These are phyloP conservation scores for Xylariaceae sp. DNA, from an alignment of 2,329 filamentous ascomycete genomes.

Conservation along the genomic window DNA sequence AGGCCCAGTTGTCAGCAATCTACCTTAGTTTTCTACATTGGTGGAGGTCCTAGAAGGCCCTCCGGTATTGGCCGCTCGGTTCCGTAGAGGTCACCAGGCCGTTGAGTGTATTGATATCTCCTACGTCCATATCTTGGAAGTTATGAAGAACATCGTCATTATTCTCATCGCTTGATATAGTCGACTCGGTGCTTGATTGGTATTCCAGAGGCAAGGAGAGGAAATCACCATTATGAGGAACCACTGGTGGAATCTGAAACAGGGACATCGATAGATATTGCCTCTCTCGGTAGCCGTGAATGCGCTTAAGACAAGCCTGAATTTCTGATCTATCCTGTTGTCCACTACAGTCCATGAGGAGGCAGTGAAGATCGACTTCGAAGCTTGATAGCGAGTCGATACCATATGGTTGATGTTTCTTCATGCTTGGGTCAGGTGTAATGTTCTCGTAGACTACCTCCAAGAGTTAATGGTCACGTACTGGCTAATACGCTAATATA, in stretches of 20 bases:
- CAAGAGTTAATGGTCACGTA: neutral
- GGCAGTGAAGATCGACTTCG: neutral
- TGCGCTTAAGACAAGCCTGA: neutral
- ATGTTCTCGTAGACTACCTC: neutral
- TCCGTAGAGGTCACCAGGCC: neutral
- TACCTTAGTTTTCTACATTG: constrained; percentile 5
- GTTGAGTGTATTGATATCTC: neutral
- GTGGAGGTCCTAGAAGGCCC: neutral
- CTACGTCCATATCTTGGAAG: neutral
- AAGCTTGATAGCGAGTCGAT: neutral
- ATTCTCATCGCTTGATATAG: neutral
- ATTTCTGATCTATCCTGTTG: neutral
- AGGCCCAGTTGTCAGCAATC: neutral
- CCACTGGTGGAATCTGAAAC: neutral
- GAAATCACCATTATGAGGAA: neutral
- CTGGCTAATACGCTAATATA: neutral
- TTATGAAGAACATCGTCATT: too few species aligned
- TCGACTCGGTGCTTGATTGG: neutral
- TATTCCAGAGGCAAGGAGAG: neutral
- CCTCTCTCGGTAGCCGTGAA: neutral
- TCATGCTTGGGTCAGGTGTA: neutral
- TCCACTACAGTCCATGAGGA: neutral
- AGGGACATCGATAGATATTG: neutral
- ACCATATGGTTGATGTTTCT: neutral
- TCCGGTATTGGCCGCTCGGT: neutral